Evolutionary conservation across 352 stramenopile species (phyloP).

Genomic region (Phytopythium boreale): DNA sequence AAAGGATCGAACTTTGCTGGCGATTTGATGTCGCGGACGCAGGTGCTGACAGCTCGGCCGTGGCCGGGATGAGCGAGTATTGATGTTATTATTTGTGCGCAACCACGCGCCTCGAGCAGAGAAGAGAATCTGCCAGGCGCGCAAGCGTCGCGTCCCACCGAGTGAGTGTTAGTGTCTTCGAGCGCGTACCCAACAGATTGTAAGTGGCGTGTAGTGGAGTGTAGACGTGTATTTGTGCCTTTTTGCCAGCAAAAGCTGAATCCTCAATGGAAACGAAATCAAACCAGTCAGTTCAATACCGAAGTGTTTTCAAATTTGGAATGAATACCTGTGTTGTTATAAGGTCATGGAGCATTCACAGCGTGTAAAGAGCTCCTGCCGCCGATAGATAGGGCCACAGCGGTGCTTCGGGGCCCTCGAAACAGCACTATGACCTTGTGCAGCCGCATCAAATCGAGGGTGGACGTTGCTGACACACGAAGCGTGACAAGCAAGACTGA

Average conservation of each 20-base stretch:
- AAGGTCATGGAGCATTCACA: too few relatives aligned
- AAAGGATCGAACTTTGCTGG: conserved; percentile 10
- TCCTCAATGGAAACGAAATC: too few relatives aligned
- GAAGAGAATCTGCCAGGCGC: conserved; percentile 9
- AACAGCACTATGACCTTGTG: too few relatives aligned
- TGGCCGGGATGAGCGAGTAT: not conserved
- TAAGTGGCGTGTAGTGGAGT: not conserved
- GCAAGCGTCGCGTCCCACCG: not conserved
- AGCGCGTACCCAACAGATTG: not conserved
- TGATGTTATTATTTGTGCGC: conserved; percentile 5
- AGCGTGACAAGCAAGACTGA: too few relatives aligned
- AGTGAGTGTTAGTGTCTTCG: not conserved
- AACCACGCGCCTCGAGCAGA: not conserved
- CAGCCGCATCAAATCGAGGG: too few relatives aligned
- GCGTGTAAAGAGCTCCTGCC: too few relatives aligned
- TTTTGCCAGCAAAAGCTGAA: not conserved
- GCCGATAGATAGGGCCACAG: too few relatives aligned
- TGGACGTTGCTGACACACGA: too few relatives aligned
- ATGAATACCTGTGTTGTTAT: too few relatives aligned
- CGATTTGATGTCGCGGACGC: not conserved
- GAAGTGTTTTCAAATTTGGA: too few relatives aligned
- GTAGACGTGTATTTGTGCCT: not conserved
- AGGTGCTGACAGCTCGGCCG: not conserved
- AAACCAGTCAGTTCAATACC: too few relatives aligned
- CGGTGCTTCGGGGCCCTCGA: too few relatives aligned